Evolutionary conservation across 768 basidiomycete species (phyloP), one percentile per base, ranked within the genome.

Genomic region (Harrya chromipes): DNA sequence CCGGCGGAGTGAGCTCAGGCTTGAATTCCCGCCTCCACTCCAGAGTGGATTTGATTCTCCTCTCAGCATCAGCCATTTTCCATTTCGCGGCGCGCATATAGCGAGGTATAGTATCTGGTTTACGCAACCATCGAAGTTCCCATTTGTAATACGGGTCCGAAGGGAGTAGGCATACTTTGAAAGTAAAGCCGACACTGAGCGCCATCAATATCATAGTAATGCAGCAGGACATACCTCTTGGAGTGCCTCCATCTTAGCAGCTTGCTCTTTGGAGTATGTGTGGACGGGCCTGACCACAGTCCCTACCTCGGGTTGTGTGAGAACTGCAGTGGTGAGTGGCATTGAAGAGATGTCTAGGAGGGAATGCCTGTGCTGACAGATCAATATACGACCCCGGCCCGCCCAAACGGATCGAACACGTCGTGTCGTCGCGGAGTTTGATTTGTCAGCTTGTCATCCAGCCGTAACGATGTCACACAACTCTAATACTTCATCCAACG

Each of bases 61-160:
- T 83, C 71, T 91, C 82, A 11, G 80, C 90, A 44, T 94, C 86
- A 21, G 77, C 75, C 29, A 84, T 60, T 61, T 84, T 83, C 90
- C 91, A 92, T 61, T 93, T 93, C 3, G 87, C 79, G 0, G 91
- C 89, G 26, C 91, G 82, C 78, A 90, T 82, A 62, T 93, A 94
- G 13, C 91, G 82, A 61, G 64, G 71, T 55, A 63, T 67, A 55
- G 78, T 90, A 68, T 83, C 89, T 33, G 80, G 77, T 65, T 70
- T 81, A 54, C 74, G 71, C 6, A 94, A 70, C 85, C 90, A 94
- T 51, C 84, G 78, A 17, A 73, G 66, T 66, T 94, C 91, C 87
- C 88, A 91, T 43, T 76, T 71, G 50, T 82, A 62, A 60, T 94
- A 94, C 7, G 84, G 69, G 61, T 94, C 88, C 12, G 77, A 74